phyloP scores from a whole-genome alignment of 2,329 filamentous ascomycete genomes.

The Zopfia rhizophila region DNA sequence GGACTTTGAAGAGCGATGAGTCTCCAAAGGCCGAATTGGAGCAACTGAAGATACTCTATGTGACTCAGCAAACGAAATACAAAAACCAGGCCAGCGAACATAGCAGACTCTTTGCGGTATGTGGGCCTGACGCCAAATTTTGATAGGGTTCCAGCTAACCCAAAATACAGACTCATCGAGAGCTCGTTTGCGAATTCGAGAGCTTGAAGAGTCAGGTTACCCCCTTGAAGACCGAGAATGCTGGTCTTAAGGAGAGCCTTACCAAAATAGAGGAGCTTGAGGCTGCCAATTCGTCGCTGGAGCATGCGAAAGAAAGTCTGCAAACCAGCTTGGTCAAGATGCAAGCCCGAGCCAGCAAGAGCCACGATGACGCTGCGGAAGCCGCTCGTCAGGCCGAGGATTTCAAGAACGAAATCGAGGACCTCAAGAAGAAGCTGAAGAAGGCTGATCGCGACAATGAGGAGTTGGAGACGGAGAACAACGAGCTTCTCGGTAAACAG shows the following conservation, averaged over 20 bases:
- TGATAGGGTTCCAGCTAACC: background rate
- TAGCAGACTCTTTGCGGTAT: constrained; percentile 30
- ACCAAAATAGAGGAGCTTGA: constrained; percentile 24
- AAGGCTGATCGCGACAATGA: constrained; percentile 21
- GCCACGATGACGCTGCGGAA: too few relatives aligned
- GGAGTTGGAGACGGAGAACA: constrained; percentile 27
- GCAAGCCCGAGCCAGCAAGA: too few relatives aligned
- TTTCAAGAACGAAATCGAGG: constrained; percentile 10
- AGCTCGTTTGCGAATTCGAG: constrained; percentile 11
- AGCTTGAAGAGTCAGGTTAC: constrained; percentile 12
- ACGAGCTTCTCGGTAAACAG: constrained; percentile 21
- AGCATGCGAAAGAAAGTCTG: constrained; percentile 1
- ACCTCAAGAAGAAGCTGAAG: constrained; percentile 20
- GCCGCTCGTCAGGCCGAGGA: background rate
- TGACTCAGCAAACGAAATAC: constrained; percentile 31
- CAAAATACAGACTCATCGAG: too few relatives aligned
- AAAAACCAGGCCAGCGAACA: constrained; percentile 33
- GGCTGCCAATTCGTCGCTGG: constrained; percentile 13
- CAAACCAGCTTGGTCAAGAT: too few relatives aligned
- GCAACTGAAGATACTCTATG: constrained; percentile 31
- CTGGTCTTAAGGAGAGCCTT: constrained; percentile 24
- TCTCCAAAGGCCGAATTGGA: constrained; percentile 27
- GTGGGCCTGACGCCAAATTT: constrained; percentile 1
- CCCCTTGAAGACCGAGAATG: constrained; percentile 24
- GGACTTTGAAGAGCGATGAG: constrained; percentile 24